Evolutionary conservation across 495 filamentous ascomycete species (phyloP).

Genomic region (Daldinia vernicosa): DNA sequence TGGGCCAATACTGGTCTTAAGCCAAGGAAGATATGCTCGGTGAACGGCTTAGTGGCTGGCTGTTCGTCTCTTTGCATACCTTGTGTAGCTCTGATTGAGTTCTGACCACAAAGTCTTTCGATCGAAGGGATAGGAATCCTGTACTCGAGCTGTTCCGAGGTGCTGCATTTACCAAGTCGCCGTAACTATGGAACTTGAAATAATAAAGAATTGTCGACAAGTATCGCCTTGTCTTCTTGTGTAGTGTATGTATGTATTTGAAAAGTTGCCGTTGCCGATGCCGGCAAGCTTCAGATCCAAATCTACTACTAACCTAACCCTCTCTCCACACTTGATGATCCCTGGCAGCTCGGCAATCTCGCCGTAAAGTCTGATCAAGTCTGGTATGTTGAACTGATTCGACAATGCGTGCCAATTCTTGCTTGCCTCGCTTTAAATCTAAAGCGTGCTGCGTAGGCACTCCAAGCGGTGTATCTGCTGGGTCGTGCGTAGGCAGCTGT

Average conservation of each 20-base stretch:
- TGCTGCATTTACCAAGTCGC: constrained; percentile 24
- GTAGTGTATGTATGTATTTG: constrained; percentile 12
- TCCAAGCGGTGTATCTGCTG: constrained; percentile 23
- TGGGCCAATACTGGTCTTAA: constrained; percentile 15
- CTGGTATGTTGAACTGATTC: constrained; percentile 9
- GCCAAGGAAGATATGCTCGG: background rate
- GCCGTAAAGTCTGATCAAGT: constrained; percentile 13
- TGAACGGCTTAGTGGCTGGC: background rate
- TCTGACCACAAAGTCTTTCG: constrained; percentile 12
- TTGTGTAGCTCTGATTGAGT: constrained; percentile 21
- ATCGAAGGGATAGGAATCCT: constrained; percentile 5
- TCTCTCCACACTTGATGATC: constrained; percentile 35
- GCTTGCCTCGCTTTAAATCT: constrained; percentile 20
- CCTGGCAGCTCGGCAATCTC: constrained; percentile 38
- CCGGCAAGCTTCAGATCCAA: constrained; percentile 22
- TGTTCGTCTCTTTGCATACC: background rate
- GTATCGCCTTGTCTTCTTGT: constrained; percentile 11
- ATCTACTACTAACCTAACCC: constrained; percentile 38
- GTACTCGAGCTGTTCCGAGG: constrained; percentile 7
- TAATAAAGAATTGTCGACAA: constrained; percentile 11
- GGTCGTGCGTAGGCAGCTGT: constrained; percentile 1
- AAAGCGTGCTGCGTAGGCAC: background rate
- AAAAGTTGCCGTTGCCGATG: constrained; percentile 34
- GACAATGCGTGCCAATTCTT: constrained; percentile 8
- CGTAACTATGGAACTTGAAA: constrained; percentile 23